A percentile compares a stretch with the other conserved stretches of the same genome.
Evolutionary conservation across 495 filamentous ascomycete species (phyloP).

Genomic region (Cryomyces minteri): DNA sequence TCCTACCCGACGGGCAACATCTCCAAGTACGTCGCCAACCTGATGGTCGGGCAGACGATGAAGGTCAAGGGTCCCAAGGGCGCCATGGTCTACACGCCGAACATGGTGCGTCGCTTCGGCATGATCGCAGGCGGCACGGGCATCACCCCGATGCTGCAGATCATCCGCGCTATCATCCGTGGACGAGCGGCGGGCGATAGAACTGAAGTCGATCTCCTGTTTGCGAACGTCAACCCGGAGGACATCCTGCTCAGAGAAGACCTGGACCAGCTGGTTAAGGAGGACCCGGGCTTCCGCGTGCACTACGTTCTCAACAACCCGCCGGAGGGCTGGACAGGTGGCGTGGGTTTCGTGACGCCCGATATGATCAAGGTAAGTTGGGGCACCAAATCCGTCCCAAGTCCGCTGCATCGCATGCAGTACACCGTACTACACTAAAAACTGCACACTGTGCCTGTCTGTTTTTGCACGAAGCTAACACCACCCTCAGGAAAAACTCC

Average conservation of each 20-base stretch:
- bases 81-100: constrained; percentile 88
- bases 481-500: constrained; percentile 45
- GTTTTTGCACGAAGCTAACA: not conserved
- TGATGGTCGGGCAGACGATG: constrained; percentile 72
- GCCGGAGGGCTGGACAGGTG: constrained; percentile 72
- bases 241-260: constrained; percentile 90
- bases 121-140: constrained; percentile 98
- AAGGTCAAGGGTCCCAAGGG: constrained; percentile 86
- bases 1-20: constrained; percentile 95
- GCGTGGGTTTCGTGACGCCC: constrained; percentile 80
- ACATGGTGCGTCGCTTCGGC: constrained; percentile 84
- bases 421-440: no score
- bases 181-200: constrained; percentile 55
- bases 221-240: constrained; percentile 84
- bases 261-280: constrained; percentile 54
- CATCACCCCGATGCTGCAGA: constrained; percentile 95
- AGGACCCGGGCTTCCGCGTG: constrained; percentile 65
- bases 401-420: no score
- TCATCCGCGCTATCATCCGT: constrained; percentile 76
- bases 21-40: constrained; percentile 67
- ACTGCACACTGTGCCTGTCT: no score
- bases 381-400: no score
- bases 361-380: constrained; percentile 62
- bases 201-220: constrained; percentile 84
- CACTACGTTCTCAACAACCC: constrained; percentile 96